Base-by-base conservation (phyloP, 2,329 filamentous ascomycete genomes). In the Dactylellina drechsleri region DNA sequence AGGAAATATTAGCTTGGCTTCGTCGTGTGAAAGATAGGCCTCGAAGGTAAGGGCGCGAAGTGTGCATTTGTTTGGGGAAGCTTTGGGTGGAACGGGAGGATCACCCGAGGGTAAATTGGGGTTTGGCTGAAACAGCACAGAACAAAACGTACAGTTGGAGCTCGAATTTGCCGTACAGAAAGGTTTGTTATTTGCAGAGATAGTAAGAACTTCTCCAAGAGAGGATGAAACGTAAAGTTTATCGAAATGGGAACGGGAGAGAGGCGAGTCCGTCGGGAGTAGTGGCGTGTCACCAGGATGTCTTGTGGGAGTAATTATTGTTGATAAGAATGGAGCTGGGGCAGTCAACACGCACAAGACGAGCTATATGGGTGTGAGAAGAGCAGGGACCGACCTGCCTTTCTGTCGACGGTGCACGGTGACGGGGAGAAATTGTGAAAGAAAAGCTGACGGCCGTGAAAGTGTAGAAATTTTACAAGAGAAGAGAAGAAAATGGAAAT, bases 231-330 rank as follows among this genome's bases (percentile, higher is more conserved):
- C 31, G 31, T 36, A 1, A 47, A 12, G 43, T 47, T 18, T 47
- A 1, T 18, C 13, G 31, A 36, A 5, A 10, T 47, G 13, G 43
- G 13, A 47, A 8, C 13, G 5, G 7, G 31, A 28, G 41, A 62
- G 56, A 45, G 53, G 72, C 49, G 77, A 43, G 67, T 12, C 53
- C 59, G 61, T 76, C 45, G 77, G 53, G 49, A 23, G 73, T 53
- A 26, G 56, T 58, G 12, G 47, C 18, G n/a, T 57, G 26, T 41
- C 43, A 41, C n/a, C 54, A 23, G 26, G 10, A 41, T 60, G 56
- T 41, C 53, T 66, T 66, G 62, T 59, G 62, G 62, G 61, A 7
- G 53, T 28, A 18, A 49, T 45, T 53, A 43, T 59, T 54, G 57
- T 41, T 60, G 57, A 54, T 70, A 54, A 60, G 56, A 45, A 67